These are phyloP conservation scores for Nicotiana tabacum DNA, from an alignment of 257 asterid species.

Conservation along the genomic window DNA sequence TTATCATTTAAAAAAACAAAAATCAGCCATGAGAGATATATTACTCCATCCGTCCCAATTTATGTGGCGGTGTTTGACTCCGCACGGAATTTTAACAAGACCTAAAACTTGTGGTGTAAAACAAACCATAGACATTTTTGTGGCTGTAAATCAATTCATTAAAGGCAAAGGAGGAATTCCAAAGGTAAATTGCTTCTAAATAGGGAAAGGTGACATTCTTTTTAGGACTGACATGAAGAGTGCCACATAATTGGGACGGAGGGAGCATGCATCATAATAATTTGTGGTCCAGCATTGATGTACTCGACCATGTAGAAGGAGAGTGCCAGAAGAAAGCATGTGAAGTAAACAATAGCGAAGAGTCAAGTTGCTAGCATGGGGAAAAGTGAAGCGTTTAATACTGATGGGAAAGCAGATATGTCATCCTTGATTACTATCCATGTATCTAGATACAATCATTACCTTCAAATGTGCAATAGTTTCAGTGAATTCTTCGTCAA, in stretches of 20 bases:
- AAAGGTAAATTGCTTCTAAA: no score
- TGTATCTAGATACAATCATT: slow-evolving; percentile 33
- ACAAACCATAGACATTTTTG: no score
- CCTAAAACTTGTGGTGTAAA: no score
- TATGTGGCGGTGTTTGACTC: no score
- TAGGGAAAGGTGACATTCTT: no score
- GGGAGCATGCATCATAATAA: neutral
- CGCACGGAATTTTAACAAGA: no score
- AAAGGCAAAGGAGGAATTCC: no score
- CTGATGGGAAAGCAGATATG: slow-evolving; percentile 26
- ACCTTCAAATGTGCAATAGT: slow-evolving; percentile 46
- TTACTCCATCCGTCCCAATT: no score
- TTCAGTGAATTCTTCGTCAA: slow-evolving; percentile 51
- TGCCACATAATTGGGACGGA: no score
- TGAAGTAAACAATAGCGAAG: neutral
- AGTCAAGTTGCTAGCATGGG: neutral
- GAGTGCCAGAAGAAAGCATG: neutral
- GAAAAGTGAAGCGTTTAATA: slow-evolving; percentile 17
- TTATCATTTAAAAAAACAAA: neutral
- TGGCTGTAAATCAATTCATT: no score
- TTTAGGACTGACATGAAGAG: no score
- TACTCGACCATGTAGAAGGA: neutral
- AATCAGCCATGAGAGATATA: neutral
- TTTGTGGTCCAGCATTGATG: neutral
- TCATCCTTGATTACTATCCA: slow-evolving; percentile 29